phyloP scores from a whole-genome alignment of 2,329 filamentous ascomycete species.

The Pseudogymnoascus sp. region DNA sequence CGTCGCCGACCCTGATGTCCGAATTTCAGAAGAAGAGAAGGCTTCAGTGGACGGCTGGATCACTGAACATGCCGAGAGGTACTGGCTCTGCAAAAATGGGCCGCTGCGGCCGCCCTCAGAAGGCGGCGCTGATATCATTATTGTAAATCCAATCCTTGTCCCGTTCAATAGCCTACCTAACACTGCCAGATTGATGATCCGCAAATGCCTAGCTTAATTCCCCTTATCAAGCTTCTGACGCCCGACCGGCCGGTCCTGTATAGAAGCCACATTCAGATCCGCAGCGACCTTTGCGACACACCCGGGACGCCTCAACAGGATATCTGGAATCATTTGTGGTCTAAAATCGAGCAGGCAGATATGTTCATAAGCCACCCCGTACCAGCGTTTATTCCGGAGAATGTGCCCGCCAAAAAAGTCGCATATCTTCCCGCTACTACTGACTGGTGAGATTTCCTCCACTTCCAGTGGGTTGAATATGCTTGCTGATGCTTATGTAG shows the following conservation, averaged over 20 bases:
- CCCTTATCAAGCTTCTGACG: constrained; percentile 62
- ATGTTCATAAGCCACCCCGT: constrained; percentile 80
- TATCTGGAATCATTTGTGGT: constrained; percentile 70
- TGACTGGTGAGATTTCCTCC: constrained; percentile 53
- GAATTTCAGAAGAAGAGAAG: constrained; percentile 56
- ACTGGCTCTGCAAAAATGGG: constrained; percentile 63
- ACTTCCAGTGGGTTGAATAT: background rate
- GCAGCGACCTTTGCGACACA: constrained; percentile 60
- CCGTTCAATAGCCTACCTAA: constrained; percentile 6
- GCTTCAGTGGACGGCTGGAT: constrained; percentile 63
- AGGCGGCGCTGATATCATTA: constrained; percentile 67
- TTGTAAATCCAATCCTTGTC: constrained; percentile 37
- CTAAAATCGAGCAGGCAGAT: constrained; percentile 61
- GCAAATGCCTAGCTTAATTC: constrained; percentile 74
- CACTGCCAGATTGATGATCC: constrained; percentile 61
- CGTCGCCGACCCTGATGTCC: constrained; percentile 56
- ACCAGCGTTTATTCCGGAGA: constrained; percentile 62
- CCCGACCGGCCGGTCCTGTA: constrained; percentile 71
- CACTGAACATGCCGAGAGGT: constrained; percentile 61
- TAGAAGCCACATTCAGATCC: constrained; percentile 75
- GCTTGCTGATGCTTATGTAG: constrained; percentile 27
- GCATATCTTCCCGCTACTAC: constrained; percentile 73
- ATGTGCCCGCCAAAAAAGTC: constrained; percentile 57
- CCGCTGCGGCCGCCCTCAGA: constrained; percentile 56
- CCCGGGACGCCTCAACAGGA: constrained; percentile 60